Conservation (phyloP, 2,329 filamentous ascomycete genomes). For the Pseudopyricularia cyperi region DNA sequence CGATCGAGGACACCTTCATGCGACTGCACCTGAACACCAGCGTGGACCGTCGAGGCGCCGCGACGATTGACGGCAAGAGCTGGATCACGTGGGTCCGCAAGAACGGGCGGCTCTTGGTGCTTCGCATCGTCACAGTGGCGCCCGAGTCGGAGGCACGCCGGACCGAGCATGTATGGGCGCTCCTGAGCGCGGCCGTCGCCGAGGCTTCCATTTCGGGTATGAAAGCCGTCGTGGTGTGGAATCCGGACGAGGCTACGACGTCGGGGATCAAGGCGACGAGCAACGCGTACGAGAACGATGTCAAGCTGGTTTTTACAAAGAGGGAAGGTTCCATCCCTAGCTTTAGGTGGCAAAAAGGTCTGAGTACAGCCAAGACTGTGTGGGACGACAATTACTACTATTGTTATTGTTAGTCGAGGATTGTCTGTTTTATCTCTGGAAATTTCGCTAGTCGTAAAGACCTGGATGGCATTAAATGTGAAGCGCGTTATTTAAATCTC, state of each 20-base stretch:
- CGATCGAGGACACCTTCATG: slow-evolving; percentile 15
- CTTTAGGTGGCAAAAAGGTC: slow-evolving; percentile 21
- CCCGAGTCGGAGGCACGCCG: slow-evolving; percentile 9
- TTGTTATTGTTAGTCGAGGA: slow-evolving; percentile 11
- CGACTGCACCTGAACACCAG: slow-evolving; percentile 9
- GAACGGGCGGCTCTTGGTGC: slow-evolving; percentile 15
- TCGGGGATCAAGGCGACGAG: slow-evolving; percentile 16
- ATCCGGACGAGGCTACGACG: slow-evolving; percentile 17
- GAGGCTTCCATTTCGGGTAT: slow-evolving; percentile 17
- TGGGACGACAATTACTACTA: slow-evolving; percentile 19
- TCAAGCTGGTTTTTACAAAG: slow-evolving; percentile 16
- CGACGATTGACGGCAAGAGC: slow-evolving; percentile 11
- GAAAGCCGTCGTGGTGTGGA: slow-evolving; percentile 21
- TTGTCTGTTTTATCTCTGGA: background rate
- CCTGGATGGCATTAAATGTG: too few species aligned
- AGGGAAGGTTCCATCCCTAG: slow-evolving; percentile 19
- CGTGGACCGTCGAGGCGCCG: slow-evolving; percentile 10
- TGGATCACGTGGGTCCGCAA: slow-evolving; percentile 22
- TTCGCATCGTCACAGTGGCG: slow-evolving; percentile 12
- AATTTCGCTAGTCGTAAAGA: background rate
- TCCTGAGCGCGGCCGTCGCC: slow-evolving; percentile 19
- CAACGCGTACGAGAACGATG: slow-evolving; percentile 22
- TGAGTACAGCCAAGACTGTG: slow-evolving; percentile 10
- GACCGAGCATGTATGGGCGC: slow-evolving; percentile 11
- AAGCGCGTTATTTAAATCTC: too few species aligned